Conservation (phyloP, 108 stramenopile species). For the Poteriospumella lacustris region DNA sequence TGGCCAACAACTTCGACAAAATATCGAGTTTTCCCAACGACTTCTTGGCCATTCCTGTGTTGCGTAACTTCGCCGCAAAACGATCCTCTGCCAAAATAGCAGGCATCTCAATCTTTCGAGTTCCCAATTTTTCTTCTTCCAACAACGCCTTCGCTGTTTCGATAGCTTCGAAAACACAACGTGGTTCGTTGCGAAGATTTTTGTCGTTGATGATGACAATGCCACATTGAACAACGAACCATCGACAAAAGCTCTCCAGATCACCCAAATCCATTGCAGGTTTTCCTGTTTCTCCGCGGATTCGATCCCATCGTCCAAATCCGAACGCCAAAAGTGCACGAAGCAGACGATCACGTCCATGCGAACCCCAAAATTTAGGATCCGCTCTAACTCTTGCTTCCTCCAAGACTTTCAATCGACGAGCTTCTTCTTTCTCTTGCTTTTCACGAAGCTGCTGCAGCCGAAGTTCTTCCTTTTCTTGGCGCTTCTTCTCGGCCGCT, state of each 20-base stretch:
- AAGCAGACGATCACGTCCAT: slow-evolving; percentile 47
- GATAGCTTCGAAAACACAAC: slow-evolving; percentile 27
- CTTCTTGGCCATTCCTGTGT: slow-evolving; percentile 16
- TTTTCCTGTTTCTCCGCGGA: slow-evolving; percentile 41
- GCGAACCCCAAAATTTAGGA: slow-evolving; percentile 39
- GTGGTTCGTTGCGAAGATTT: background rate
- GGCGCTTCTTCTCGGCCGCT: background rate
- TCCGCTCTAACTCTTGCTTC: background rate
- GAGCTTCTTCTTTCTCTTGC: background rate
- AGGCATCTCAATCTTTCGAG: slow-evolving; percentile 22
- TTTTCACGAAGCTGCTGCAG: background rate
- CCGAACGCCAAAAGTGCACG: slow-evolving; percentile 40
- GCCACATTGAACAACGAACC: slow-evolving; percentile 52
- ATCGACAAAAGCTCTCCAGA: slow-evolving; percentile 42
- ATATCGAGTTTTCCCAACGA: slow-evolving; percentile 12
- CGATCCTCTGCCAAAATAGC: background rate
- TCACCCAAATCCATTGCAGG: slow-evolving; percentile 30
- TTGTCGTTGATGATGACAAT: background rate
- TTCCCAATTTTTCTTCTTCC: too few species aligned
- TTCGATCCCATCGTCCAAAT: slow-evolving; percentile 49
- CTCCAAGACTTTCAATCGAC: background rate
- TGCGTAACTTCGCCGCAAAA: background rate
- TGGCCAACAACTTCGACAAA: background rate
- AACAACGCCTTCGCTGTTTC: slow-evolving; percentile 7
- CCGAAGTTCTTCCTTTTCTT: background rate